Percentiles rank a stretch among this genome's conserved stretches.
Evolutionary conservation across 345 rosid genomes (phyloP).

Genomic region (Corymbia maculata): DNA sequence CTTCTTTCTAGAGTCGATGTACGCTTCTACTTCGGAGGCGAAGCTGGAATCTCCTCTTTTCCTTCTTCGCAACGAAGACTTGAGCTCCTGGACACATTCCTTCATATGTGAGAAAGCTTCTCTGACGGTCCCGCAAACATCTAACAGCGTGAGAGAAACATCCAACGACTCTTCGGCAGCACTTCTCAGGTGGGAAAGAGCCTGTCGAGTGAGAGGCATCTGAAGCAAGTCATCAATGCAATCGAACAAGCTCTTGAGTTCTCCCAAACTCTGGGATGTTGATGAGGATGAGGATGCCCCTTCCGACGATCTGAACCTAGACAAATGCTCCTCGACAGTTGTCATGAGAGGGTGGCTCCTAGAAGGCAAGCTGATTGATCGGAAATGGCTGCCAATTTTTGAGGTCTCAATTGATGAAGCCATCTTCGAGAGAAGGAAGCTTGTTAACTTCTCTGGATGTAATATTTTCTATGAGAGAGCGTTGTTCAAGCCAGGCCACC

Average conservation of each 20-base stretch:
- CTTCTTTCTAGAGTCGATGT: constrained; percentile 17
- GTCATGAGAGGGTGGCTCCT: background rate
- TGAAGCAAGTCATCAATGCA: constrained; percentile 6
- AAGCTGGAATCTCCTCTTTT: background rate
- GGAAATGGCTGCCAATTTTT: background rate
- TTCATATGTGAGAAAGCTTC: constrained; percentile 26
- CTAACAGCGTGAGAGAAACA: constrained; percentile 25
- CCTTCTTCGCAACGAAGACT: constrained; percentile 27
- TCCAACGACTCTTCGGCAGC: constrained; percentile 19
- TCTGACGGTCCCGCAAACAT: constrained; percentile 20
- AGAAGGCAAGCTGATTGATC: constrained; percentile 3
- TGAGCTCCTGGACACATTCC: constrained; percentile 13
- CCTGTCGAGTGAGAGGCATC: constrained; percentile 1
- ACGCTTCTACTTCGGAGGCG: constrained; percentile 4
- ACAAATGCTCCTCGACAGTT: background rate
- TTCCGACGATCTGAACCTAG: background rate
- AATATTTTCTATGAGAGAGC: background rate
- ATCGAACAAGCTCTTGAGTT: constrained; percentile 1
- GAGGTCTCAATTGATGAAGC: background rate
- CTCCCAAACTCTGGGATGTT: background rate
- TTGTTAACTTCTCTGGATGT: background rate
- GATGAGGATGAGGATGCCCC: background rate
- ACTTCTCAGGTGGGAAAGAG: background rate
- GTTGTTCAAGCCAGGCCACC: background rate
- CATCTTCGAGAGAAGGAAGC: background rate